Evolutionary conservation across 176 grass and related monocot species (phyloP).

Genomic region (Bromus sterilis): DNA sequence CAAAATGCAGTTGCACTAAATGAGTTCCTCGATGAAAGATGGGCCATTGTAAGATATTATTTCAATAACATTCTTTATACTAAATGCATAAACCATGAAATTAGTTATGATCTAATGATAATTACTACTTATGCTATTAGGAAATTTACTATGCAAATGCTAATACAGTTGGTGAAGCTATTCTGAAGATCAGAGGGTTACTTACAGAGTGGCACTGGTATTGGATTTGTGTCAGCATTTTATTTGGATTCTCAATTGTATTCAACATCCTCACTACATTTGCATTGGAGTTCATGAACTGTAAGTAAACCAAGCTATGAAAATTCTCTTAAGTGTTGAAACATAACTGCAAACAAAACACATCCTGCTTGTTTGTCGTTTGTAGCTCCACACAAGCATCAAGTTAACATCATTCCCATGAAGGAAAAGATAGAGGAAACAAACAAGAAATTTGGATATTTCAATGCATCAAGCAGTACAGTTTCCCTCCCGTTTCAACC

Average conservation of each 20-base stretch:
- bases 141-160: constrained; percentile 35
- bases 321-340: background rate
- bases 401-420: background rate
- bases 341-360: background rate
- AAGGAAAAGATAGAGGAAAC: constrained; percentile 15
- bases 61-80: background rate
- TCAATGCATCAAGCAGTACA: constrained; percentile 10
- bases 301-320: constrained; percentile 27
- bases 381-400: constrained; percentile 53
- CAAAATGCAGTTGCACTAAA: constrained; percentile 40
- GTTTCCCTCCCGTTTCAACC: constrained; percentile 47
- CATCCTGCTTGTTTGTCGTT: background rate
- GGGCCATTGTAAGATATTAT: constrained; percentile 47
- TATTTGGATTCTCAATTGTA: constrained; percentile 48
- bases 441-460: background rate
- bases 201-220: constrained; percentile 64
- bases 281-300: constrained; percentile 43
- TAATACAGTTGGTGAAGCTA: constrained; percentile 52
- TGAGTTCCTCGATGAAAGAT: constrained; percentile 62
- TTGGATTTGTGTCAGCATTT: constrained; percentile 48
- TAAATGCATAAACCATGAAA: background rate
- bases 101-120: background rate
- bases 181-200: constrained; percentile 54
- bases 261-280: constrained; percentile 68
- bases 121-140: constrained; percentile 19